Evolutionary conservation across 2,329 filamentous ascomycete species (phyloP), one percentile per base, ranked within the genome.

Genomic region (Colletotrichum truncatum): DNA sequence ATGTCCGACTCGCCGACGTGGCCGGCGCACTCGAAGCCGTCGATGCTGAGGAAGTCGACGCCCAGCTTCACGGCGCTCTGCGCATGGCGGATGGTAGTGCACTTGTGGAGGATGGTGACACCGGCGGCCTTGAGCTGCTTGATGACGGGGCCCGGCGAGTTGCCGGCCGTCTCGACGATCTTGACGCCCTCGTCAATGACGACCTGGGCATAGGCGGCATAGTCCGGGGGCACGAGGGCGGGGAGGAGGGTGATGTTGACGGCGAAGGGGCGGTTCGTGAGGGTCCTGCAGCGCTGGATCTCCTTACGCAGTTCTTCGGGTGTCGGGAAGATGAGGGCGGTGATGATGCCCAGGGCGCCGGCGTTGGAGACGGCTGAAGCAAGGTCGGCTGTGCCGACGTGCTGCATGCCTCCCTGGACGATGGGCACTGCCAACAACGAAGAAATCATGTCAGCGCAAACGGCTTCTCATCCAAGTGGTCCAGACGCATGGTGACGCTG

Each of bases 221-320:
- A 99, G 85, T 98, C 91, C 5, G 96, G 96, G 6, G 96, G 93
- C 9, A 93, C 90, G 72, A 98, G 87, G 60, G 94, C 87, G 26
- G 96, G 96, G 46, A 98, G 90, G 67, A 98, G 90, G 8, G 96
- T 99, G 71, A 98, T 88, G 82, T 99, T 99, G 73, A 98, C 95
- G 74, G 87, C 96, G 78, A 99, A 98, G 16, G 93, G 93, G 69
- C 89, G 86, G 68, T 84, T 83, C 62, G 93, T 96, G 83, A 98
- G 89, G 69, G 85, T 88, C 71, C 90, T 91, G 85, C 93, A 97
- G 81, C 88, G 90, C 69, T 88, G 91, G 80, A 99, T 99, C 83
- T 99, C 96, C 75, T 93, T 92, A 78, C 95, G 94, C 61, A 99
- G 90, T 76, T 93, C 94, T 78, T 94, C 93, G 49, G 96, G 95